Evolutionary conservation across 176 grass and related monocot genomes (phyloP).

Genomic region (Urochloa ruziziensis): DNA sequence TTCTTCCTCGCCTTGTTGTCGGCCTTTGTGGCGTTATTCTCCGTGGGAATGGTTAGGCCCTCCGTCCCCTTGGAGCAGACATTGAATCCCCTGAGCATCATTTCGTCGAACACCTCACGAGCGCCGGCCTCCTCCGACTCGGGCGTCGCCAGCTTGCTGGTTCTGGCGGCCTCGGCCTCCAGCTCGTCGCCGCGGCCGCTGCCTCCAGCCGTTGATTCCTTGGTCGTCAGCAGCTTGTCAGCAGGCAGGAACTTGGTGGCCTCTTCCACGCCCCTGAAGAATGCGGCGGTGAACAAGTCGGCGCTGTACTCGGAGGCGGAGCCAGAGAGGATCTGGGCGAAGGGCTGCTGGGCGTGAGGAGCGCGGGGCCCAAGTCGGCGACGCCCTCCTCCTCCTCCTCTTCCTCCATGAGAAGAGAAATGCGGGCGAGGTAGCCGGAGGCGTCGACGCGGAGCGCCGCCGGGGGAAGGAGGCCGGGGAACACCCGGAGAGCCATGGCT

Average conservation of each 20-base stretch:
- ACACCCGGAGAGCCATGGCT: not conserved
- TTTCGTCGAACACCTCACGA: conserved; percentile 50
- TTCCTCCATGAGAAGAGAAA: conserved; percentile 49
- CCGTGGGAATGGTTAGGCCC: not conserved
- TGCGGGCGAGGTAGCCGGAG: conserved; percentile 20
- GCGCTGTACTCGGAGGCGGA: not conserved
- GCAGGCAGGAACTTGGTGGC: conserved; percentile 50
- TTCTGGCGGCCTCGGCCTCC: conserved; percentile 40
- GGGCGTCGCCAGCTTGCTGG: conserved; percentile 36
- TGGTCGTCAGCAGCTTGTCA: not conserved
- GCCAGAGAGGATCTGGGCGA: conserved; percentile 37
- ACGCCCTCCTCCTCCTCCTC: conserved; percentile 36
- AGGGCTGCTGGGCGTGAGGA: conserved; percentile 39
- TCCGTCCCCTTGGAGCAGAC: not conserved
- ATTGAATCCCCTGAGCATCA: conserved; percentile 10
- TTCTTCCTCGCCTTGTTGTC: not conserved
- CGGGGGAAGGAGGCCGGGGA: not conserved
- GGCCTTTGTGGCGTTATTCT: not conserved
- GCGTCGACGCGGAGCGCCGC: conserved; percentile 1
- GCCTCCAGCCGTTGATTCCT: not conserved
- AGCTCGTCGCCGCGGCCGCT: conserved; percentile 33
- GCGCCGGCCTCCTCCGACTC: conserved; percentile 22
- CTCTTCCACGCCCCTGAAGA: conserved; percentile 44
- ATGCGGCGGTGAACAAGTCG: conserved; percentile 35
- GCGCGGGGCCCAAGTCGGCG: conserved; percentile 25